phyloP scores from a whole-genome alignment of 345 rosid species.

The Salix udensis region DNA sequence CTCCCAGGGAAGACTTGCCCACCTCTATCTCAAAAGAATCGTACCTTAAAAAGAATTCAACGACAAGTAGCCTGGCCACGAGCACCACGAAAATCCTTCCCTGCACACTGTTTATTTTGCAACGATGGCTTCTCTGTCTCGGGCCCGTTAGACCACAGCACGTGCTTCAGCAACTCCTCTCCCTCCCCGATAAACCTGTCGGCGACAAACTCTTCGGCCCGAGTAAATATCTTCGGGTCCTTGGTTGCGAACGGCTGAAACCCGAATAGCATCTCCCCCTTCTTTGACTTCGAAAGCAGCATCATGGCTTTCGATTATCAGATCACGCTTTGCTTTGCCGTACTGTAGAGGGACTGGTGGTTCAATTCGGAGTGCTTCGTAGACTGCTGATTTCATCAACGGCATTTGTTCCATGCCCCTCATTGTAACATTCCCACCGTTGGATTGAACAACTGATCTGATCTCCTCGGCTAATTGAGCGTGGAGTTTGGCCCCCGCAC shows the following conservation, averaged over 20 bases:
- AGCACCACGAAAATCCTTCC: slow-evolving; percentile 85
- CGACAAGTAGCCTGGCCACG: slow-evolving; percentile 59
- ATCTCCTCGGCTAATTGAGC: slow-evolving; percentile 63
- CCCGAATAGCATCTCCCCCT: slow-evolving; percentile 81
- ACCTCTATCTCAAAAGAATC: slow-evolving; percentile 71
- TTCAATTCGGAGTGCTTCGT: slow-evolving; percentile 74
- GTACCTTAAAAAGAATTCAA: slow-evolving; percentile 74
- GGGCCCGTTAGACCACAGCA: slow-evolving; percentile 94
- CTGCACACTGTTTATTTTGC: slow-evolving; percentile 78
- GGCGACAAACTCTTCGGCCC: slow-evolving; percentile 68
- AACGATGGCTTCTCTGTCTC: slow-evolving; percentile 62
- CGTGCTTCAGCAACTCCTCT: slow-evolving; percentile 54
- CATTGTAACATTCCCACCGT: slow-evolving; percentile 72
- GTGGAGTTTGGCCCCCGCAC: slow-evolving; percentile 61
- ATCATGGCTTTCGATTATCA: slow-evolving; percentile 76
- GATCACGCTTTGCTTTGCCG: slow-evolving; percentile 64
- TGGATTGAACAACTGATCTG: slow-evolving; percentile 53
- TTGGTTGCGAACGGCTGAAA: slow-evolving; percentile 80
- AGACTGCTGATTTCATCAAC: slow-evolving; percentile 70
- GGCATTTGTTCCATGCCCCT: slow-evolving; percentile 70
- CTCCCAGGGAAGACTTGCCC: slow-evolving; percentile 49
- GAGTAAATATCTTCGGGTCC: slow-evolving; percentile 70
- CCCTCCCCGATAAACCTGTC: slow-evolving; percentile 79
- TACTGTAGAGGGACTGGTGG: slow-evolving; percentile 80
- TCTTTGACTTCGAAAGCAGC: slow-evolving; percentile 62